Base-by-base conservation (phyloP, 371 early-diverging fungal species). In the Mucor sp. region DNA sequence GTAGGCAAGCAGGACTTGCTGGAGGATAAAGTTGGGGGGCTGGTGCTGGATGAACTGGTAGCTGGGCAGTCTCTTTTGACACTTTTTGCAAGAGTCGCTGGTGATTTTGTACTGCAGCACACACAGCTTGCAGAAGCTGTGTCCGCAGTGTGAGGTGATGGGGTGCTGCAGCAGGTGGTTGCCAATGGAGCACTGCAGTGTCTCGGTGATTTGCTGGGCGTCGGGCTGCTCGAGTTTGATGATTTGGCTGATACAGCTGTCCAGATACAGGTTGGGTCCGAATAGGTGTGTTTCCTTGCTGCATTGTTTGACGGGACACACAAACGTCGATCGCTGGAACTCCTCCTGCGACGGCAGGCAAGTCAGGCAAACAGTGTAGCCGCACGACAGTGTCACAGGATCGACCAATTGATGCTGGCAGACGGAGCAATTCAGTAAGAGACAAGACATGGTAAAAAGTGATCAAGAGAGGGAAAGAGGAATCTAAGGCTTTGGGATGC, bases 71-170 rank as follows among this genome's bases (percentile, higher is more conserved):
- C 74, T 62, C 32, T 62, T 67, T 35, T 65, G 69, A 48, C 78
- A 78, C 27, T 48, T 37, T 11, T 50, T 55, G 48, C 78, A 78
- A 3, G 59, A 37, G 25, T 70, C 71, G 14, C 56, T 56, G 7
- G 60, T 19, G 8, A 75, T 61, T 30, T 67, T 73, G 25, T 67
- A 63, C 21, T 65, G 62, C 6, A 80, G 61, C 4, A 89, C 60
- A 60, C 93, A 93, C 1, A 72, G 33, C 39, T 81, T 82, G 73
- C 93, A 93, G 63, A 86, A 85, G 0, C 88, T 87, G 67, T 93
- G 93, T 3, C 93, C 93, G 66, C 93, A 93, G 11, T 79, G 80
- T 21, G 81, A 82, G 0, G 91, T 90, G 39, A 90, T 70, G 4
- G 93, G 91, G 15, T 85, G 78, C n/a, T 72, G 60, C 23, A 91